Percentiles rank a stretch among this genome's conserved stretches.
Conservation (phyloP, 2,329 filamentous ascomycete genomes). For the Hirsutella rhossiliensis region DNA sequence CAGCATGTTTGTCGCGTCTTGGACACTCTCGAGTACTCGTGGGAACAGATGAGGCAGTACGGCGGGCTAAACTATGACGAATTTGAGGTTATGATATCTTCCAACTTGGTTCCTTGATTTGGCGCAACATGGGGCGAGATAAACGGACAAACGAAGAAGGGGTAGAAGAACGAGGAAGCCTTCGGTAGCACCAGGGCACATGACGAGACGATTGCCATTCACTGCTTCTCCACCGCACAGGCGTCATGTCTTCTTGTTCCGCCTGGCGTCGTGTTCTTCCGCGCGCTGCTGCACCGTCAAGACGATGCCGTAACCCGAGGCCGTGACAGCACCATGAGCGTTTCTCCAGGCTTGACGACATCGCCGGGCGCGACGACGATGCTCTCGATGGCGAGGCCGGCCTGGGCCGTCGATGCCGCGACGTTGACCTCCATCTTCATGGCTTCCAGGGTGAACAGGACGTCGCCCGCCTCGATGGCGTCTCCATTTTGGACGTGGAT, state of each 20-base stretch:
- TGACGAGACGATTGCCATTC: too few relatives aligned
- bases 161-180: neutral
- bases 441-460: conserved; percentile 36
- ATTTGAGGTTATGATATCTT: conserved; percentile 5
- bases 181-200: too few relatives aligned
- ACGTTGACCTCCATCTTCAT: conserved; percentile 43
- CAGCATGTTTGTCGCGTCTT: conserved; percentile 6
- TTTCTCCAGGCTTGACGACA: conserved; percentile 4
- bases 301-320: neutral
- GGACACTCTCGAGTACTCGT: conserved; percentile 6
- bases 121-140: neutral
- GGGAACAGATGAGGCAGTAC: conserved; percentile 2
- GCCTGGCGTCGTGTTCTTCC: neutral
- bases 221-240: too few relatives aligned
- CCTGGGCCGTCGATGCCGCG: neutral
- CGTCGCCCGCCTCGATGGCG: conserved; percentile 25
- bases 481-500: conserved; percentile 30
- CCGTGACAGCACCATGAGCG: neutral
- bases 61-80: conserved; percentile 2
- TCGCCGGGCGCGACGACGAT: conserved; percentile 2
- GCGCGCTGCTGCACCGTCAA: neutral
- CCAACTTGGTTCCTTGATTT: conserved; percentile 5
- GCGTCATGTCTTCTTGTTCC: neutral
- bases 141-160: neutral
- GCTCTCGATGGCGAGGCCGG: neutral